These are phyloP conservation scores for Lizonia empirigonia DNA, from an alignment of 2,329 filamentous ascomycete species.

Conservation along the genomic window DNA sequence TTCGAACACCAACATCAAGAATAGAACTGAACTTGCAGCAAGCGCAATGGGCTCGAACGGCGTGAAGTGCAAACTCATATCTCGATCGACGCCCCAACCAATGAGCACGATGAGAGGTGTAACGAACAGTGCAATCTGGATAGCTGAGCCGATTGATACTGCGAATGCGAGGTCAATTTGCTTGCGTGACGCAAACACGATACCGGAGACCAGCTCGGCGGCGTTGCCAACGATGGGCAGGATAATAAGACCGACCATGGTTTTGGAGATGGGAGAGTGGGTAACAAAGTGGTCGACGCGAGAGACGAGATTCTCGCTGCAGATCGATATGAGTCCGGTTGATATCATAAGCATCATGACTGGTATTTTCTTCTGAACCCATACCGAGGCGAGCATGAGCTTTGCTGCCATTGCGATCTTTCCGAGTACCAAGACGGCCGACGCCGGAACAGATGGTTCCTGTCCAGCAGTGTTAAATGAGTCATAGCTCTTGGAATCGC, in stretches of 20 bases:
- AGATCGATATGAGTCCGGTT: conserved; percentile 76
- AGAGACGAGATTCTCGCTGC: conserved; percentile 64
- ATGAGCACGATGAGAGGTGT: conserved; percentile 63
- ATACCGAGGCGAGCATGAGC: neutral
- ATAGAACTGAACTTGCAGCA: conserved; percentile 16
- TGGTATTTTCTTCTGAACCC: conserved; percentile 6
- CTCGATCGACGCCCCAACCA: conserved; percentile 61
- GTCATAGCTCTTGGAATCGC: conserved; percentile 6
- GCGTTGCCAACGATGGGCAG: conserved; percentile 67
- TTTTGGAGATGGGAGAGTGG: conserved; percentile 55
- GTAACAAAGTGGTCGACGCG: conserved; percentile 59
- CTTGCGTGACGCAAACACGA: conserved; percentile 62
- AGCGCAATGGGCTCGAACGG: conserved; percentile 75
- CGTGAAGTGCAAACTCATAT: conserved; percentile 78
- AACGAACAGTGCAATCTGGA: conserved; percentile 65
- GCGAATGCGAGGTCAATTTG: conserved; percentile 68
- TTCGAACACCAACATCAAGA: conserved; percentile 17
- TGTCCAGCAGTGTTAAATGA: neutral
- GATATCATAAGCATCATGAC: conserved; percentile 59
- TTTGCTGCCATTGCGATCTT: neutral
- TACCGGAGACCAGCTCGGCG: conserved; percentile 64
- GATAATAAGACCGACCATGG: conserved; percentile 64
- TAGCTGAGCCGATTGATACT: conserved; percentile 63
- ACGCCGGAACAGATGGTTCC: neutral
- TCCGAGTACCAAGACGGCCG: neutral